phyloP scores from a whole-genome alignment of 2,329 filamentous ascomycete species.

The Purpureocillium lavendulum region DNA sequence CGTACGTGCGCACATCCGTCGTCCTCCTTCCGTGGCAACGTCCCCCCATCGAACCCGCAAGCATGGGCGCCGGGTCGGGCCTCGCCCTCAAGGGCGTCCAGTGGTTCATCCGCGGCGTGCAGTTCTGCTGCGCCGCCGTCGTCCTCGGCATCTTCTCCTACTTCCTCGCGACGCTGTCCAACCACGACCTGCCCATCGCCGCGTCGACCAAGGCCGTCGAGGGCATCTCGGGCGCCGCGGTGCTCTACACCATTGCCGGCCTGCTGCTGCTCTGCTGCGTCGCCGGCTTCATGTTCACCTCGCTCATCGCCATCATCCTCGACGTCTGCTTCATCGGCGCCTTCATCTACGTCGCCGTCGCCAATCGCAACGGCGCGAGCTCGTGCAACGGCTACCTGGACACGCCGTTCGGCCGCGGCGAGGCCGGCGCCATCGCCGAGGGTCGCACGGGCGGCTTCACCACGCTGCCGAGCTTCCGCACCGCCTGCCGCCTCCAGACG shows the following conservation, averaged over 20 bases:
- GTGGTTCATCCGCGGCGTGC: slow-evolving; percentile 63
- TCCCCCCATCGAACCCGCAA: too few species aligned
- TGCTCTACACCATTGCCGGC: slow-evolving; percentile 67
- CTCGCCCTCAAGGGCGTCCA: slow-evolving; percentile 60
- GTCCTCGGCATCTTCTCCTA: slow-evolving; percentile 76
- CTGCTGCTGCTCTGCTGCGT: slow-evolving; percentile 70
- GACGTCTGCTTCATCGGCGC: slow-evolving; percentile 68
- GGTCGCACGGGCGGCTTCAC: slow-evolving; percentile 35
- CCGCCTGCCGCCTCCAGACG: slow-evolving; percentile 67
- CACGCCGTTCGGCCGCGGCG: slow-evolving; percentile 62
- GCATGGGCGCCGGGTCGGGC: slow-evolving; percentile 21
- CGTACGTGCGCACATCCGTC: too few species aligned
- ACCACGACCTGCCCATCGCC: slow-evolving; percentile 55
- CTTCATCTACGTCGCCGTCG: slow-evolving; percentile 74
- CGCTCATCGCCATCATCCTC: slow-evolving; percentile 63
- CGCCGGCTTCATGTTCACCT: slow-evolving; percentile 65
- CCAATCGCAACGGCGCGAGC: slow-evolving; percentile 60
- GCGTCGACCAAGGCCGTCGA: slow-evolving; percentile 64
- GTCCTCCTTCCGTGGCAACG: too few species aligned
- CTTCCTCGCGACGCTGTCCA: slow-evolving; percentile 66
- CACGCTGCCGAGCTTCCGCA: slow-evolving; percentile 34
- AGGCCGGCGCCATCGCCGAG: slow-evolving; percentile 40
- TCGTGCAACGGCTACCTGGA: slow-evolving; percentile 53
- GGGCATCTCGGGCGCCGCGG: slow-evolving; percentile 67
- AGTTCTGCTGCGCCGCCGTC: slow-evolving; percentile 64